These are phyloP conservation scores for Chaetomium cochliodes DNA, from an alignment of 495 filamentous ascomycete genomes.

Conservation along the genomic window DNA sequence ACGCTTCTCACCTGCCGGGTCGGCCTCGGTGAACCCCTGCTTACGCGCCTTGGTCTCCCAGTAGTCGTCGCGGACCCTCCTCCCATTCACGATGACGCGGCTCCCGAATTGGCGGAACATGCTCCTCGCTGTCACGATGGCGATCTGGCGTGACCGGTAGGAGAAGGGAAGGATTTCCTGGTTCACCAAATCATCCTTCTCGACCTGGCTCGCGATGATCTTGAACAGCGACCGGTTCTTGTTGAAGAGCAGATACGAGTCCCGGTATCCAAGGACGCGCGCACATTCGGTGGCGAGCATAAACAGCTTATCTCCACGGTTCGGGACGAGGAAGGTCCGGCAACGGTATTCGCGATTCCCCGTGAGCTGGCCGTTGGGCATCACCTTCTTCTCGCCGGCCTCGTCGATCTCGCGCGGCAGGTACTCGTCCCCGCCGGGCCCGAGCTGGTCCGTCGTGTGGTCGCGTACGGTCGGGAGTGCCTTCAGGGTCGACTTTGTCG, in stretches of 20 bases:
- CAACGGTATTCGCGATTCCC: conserved; percentile 88
- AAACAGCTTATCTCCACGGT: conserved; percentile 88
- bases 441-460: conserved; percentile 96
- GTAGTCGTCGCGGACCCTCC: conserved; percentile 94
- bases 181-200: conserved; percentile 94
- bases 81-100: conserved; percentile 82
- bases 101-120: conserved; percentile 99
- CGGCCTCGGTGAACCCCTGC: conserved; percentile 97
- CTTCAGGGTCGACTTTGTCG: conserved; percentile 89
- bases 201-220: conserved; percentile 93
- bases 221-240: conserved; percentile 97
- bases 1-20: conserved; percentile 93
- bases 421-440: conserved; percentile 91
- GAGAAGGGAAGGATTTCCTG: conserved; percentile 97
- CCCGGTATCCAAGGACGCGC: conserved; percentile 87
- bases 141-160: conserved; percentile 95
- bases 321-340: conserved; percentile 87
- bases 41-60: conserved; percentile 97
- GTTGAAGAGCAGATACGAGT: conserved; percentile 98
- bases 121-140: conserved; percentile 95
- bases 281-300: conserved; percentile 99
- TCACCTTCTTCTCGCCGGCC: conserved; percentile 90
- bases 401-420: conserved; percentile 91
- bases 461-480: conserved; percentile 93
- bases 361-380: conserved; percentile 73